These are phyloP conservation scores for Cystobasidium pallidum DNA, from an alignment of 1,284 basidiomycete species.

Conservation along the genomic window DNA sequence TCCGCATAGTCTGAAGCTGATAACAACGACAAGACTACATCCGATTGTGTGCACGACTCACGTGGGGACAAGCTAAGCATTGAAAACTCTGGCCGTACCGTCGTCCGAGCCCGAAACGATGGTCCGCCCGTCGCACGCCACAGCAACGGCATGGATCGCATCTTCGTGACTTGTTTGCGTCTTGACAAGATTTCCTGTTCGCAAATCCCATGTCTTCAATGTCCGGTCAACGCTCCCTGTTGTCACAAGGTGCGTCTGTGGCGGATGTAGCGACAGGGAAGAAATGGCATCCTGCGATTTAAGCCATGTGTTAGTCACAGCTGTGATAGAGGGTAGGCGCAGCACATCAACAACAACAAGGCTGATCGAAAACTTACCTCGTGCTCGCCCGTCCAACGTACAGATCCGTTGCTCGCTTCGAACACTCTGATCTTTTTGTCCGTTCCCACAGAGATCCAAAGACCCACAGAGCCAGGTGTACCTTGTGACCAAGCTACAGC, in stretches of 20 bases:
- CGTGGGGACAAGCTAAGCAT: background rate
- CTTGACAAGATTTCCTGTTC: conserved; percentile 75
- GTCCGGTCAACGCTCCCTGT: conserved; percentile 83
- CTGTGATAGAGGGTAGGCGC: too few species aligned
- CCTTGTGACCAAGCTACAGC: conserved; percentile 77
- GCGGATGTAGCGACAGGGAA: conserved; percentile 69
- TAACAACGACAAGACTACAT: too few species aligned
- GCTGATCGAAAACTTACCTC: too few species aligned
- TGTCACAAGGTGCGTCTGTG: conserved; percentile 71
- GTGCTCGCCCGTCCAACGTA: conserved; percentile 78
- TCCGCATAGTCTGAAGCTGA: too few species aligned
- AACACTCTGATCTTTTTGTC: conserved; percentile 93
- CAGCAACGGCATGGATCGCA: conserved; percentile 74
- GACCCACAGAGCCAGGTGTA: conserved; percentile 54
- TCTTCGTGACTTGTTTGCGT: conserved; percentile 84
- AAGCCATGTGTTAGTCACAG: too few species aligned
- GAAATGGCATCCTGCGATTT: conserved; percentile 86
- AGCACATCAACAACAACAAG: too few species aligned
- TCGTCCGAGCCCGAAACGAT: conserved; percentile 57
- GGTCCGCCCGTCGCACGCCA: conserved; percentile 58
- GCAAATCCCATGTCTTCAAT: conserved; percentile 88
- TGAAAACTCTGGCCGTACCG: conserved; percentile 55
- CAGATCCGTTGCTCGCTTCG: conserved; percentile 82
- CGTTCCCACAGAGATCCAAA: conserved; percentile 76
- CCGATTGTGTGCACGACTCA: too few species aligned